Conservation (phyloP, 2,329 filamentous ascomycete genomes). For the Diplodia seriata region DNA sequence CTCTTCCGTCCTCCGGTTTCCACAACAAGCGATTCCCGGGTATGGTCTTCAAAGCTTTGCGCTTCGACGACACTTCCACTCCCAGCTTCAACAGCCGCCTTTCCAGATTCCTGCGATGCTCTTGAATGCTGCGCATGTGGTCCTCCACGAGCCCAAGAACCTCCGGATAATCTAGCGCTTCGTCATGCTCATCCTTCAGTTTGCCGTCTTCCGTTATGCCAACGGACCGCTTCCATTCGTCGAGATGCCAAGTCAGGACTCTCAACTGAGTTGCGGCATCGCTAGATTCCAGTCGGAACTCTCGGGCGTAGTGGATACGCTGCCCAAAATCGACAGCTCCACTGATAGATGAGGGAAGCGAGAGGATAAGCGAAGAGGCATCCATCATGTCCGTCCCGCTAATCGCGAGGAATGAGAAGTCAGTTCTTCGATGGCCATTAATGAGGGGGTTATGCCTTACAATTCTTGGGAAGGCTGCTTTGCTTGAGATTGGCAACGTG, state of each 20-base stretch:
- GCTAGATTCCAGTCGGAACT: neutral
- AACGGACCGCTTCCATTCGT: neutral
- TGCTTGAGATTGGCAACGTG: neutral
- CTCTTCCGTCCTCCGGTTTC: neutral
- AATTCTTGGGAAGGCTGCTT: neutral
- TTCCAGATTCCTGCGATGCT: neutral
- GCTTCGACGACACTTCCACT: neutral
- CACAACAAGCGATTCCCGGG: neutral
- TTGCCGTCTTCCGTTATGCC: neutral
- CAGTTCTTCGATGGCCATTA: neutral
- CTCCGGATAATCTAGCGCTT: neutral
- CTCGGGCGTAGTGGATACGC: neutral
- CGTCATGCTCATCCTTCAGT: neutral
- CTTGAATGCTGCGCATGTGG: neutral
- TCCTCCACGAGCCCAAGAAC: neutral
- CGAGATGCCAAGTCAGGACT: neutral
- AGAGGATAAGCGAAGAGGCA: neutral
- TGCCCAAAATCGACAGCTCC: neutral
- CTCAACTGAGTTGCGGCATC: neutral
- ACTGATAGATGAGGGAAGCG: neutral
- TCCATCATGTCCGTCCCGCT: neutral
- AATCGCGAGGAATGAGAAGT: no score
- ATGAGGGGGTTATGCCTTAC: neutral
- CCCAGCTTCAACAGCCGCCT: neutral
- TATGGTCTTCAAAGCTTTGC: neutral